These are phyloP conservation scores for Helicocarpus griseus DNA, from an alignment of 2,329 filamentous ascomycete genomes.

Conservation along the genomic window DNA sequence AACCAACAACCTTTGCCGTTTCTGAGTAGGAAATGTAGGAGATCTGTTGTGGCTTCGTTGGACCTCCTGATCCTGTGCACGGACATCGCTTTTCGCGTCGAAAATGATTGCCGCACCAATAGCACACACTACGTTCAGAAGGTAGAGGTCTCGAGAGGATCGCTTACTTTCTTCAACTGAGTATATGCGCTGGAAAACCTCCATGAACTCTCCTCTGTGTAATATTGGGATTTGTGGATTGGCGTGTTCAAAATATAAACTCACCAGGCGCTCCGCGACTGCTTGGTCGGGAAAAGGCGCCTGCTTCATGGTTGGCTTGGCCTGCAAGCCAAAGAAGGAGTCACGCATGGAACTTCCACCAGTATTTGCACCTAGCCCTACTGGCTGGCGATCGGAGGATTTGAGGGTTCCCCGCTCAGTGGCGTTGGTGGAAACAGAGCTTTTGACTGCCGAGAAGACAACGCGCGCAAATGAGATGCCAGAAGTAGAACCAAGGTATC, in stretches of 20 bases:
- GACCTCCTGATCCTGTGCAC: conserved; percentile 7
- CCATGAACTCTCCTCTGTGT: conserved; percentile 81
- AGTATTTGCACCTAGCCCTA: conserved; percentile 13
- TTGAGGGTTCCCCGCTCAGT: conserved; percentile 57
- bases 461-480: conserved; percentile 92
- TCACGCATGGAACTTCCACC: conserved; percentile 78
- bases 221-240: conserved; percentile 94
- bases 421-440: conserved; percentile 48
- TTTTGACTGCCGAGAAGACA: conserved; percentile 87
- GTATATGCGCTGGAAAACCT: conserved; percentile 76
- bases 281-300: conserved; percentile 73
- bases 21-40: conserved; percentile 23
- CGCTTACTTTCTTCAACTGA: conserved; percentile 55
- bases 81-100: conserved; percentile 32
- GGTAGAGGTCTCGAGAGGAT: conserved; percentile 75
- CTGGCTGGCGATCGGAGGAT: conserved; percentile 42
- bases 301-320: conserved; percentile 74
- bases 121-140: conserved; percentile 94
- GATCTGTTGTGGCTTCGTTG: conserved; percentile 7
- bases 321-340: conserved; percentile 94
- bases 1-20: conserved; percentile 45
- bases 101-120: conserved; percentile 92
- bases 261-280: conserved; percentile 61
- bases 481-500: conserved; percentile 74
- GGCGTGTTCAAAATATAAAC: conserved; percentile 88